Base-by-base conservation (phyloP, 108 stramenopile species). In the Parmales sp. region DNA sequence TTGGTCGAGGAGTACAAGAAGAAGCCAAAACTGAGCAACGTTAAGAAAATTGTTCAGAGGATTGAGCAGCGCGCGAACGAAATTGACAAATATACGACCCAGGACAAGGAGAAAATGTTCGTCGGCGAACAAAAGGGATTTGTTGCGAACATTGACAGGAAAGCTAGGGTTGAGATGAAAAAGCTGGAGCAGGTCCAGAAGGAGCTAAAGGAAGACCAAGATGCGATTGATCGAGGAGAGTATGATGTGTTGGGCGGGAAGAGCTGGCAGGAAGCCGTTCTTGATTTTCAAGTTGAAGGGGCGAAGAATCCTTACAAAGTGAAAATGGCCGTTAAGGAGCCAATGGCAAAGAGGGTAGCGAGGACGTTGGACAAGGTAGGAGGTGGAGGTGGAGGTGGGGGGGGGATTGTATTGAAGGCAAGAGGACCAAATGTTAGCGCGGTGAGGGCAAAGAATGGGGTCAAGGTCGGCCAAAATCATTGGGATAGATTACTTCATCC, bases 121-220 rank as follows among this genome's bases (percentile, higher is more conserved):
- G 26, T 60, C 31, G 31, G 54, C n/a, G 20, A 60, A 16, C 31
- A 60, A 28, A 60, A 60, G 31, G 54, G 54, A 28, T 60, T 60
- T 34, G 54, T 60, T 11, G 29, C 29, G 54, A 60, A 60, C 31
- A 60, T 60, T 34, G 54, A 60, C 54, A 60, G 36, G 54, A 60
- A 34, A 28, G 54, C 54, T 6, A 34, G 26, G 54, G 36, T 28
- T 28, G 54, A 11, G n/a, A 60, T 34, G 54, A 60, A 60, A 16
- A 11, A 20, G 13, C 29, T 60, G 54, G 18, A 28, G 54, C 29
- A 34, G 54, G 13, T 60, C n/a, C 29, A 60, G 54, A 34, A 34
- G 54, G 29, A 60, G 54, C 28, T 60, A 5, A 34, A 2, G 26
- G 54, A 60, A 16, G 54, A 60, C 6, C 31, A 60, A 5, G 54